Base-by-base conservation (phyloP, 2,329 filamentous ascomycete species). In the Thielaviopsis musarum region DNA sequence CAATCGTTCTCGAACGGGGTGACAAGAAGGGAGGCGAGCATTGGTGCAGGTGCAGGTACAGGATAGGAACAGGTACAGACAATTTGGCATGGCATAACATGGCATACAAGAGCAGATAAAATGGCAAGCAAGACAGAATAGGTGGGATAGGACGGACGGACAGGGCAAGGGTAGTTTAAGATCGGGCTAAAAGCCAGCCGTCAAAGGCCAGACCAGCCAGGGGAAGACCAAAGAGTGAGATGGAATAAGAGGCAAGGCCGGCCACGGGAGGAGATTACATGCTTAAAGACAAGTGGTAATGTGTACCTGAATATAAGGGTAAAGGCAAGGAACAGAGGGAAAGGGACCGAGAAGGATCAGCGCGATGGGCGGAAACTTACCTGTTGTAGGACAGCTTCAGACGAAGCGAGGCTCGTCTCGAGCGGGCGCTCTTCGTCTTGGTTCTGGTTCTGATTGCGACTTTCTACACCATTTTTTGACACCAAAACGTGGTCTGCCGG, bases 371-470 rank as follows among this genome's bases (percentile, higher is more conserved):
- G 24, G 30, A 54, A 19, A 54, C 52, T 54, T 54, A 54, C 52
- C 24, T 54, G 26, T 54, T 15, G 38, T n/a, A 45, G 38, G n/a
- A 45, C 38, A 45, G 26, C 26, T 30, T 10, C 30, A 54, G 52
- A 34, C 24, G 52, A 54, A 54, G 52, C 52, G 52, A 54, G 52
- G 26, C 30, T 54, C 52, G 52, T 34, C 52, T 54, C 52, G 52
- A 54, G 30, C 26, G 26, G 51, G 26, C 9, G 51, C 15, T 52
- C 51, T 21, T 52, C 21, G 19, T 26, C 19, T 7, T 34, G 30
- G 19, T 26, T 26, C 51, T 52, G 51, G 21, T 4, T 34, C 30
- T 34, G 30, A 10, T 10, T 34, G 5, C 10, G 10, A 12, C 10
- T 34, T 17, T 45, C 10, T 45, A n/a, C 38, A 45, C 38, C 17